Evolutionary conservation across 2,329 filamentous ascomycete species (phyloP).

Genomic region (Aspergillus sp.): DNA sequence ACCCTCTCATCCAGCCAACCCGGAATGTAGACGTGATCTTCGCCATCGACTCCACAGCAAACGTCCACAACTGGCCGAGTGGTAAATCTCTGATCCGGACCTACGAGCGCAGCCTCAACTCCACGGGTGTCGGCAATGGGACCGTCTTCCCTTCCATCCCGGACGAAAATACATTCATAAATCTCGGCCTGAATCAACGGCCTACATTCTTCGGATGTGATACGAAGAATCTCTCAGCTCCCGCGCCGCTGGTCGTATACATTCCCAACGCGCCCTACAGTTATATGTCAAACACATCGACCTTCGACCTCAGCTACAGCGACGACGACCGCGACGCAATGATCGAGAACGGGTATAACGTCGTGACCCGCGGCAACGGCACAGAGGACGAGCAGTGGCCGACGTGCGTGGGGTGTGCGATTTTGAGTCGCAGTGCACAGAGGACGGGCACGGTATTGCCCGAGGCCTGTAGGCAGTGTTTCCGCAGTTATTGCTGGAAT

Average conservation of each 20-base stretch:
- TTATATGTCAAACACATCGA: slow-evolving; percentile 74
- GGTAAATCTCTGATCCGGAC: slow-evolving; percentile 73
- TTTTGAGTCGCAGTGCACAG: slow-evolving; percentile 72
- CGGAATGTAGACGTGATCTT: slow-evolving; percentile 78
- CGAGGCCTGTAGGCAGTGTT: slow-evolving; percentile 72
- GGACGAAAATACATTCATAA: slow-evolving; percentile 74
- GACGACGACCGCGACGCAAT: slow-evolving; percentile 70
- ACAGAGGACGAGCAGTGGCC: slow-evolving; percentile 75
- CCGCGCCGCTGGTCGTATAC: slow-evolving; percentile 68
- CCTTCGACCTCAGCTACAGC: slow-evolving; percentile 68
- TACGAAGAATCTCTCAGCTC: slow-evolving; percentile 59
- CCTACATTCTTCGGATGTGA: slow-evolving; percentile 83
- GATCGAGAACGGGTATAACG: slow-evolving; percentile 81
- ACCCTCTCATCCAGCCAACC: slow-evolving; percentile 71
- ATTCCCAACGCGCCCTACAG: slow-evolving; percentile 83
- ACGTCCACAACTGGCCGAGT: slow-evolving; percentile 74
- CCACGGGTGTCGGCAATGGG: slow-evolving; percentile 60
- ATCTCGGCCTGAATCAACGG: slow-evolving; percentile 69
- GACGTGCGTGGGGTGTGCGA: slow-evolving; percentile 82
- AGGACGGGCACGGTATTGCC: slow-evolving; percentile 70
- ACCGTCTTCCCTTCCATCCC: slow-evolving; percentile 73
- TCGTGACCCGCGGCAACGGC: slow-evolving; percentile 80
- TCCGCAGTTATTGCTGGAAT: slow-evolving; percentile 87
- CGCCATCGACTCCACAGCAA: slow-evolving; percentile 74
- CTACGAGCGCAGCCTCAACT: slow-evolving; percentile 64